Evolutionary conservation across 208 protist species (phyloP).

Genomic region (Acanthamoeba lugdunensis): DNA sequence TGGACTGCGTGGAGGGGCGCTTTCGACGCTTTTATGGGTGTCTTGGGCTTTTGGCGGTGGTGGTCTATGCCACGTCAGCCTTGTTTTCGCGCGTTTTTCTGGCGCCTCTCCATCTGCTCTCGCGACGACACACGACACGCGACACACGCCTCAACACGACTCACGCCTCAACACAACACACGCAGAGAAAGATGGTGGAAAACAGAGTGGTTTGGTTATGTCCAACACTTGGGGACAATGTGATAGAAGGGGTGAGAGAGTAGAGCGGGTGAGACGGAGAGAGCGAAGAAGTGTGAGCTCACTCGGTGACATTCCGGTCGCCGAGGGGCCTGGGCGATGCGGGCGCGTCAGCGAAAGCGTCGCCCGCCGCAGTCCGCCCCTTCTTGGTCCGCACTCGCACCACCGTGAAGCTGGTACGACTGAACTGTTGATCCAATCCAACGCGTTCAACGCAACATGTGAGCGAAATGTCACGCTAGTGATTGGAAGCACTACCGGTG

Average conservation of each 20-base stretch:
- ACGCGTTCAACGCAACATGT: neutral
- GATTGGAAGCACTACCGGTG: neutral
- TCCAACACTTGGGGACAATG: neutral
- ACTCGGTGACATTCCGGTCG: constrained; percentile 10
- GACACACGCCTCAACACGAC: too few relatives aligned
- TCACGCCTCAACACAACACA: too few relatives aligned
- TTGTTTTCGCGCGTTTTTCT: too few relatives aligned
- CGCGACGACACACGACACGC: neutral
- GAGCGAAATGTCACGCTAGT: neutral
- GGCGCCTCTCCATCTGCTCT: neutral
- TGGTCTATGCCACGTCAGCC: too few relatives aligned
- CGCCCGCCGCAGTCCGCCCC: neutral
- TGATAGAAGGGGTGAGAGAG: too few relatives aligned
- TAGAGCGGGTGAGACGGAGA: neutral
- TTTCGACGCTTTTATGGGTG: too few relatives aligned
- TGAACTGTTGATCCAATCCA: neutral
- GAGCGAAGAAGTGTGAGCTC: neutral
- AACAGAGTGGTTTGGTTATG: neutral
- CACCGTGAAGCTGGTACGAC: constrained; percentile 28
- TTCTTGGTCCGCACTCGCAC: constrained; percentile 56
- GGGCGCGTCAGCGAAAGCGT: constrained; percentile 12
- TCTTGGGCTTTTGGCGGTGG: too few relatives aligned
- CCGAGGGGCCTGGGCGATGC: neutral
- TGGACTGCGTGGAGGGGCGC: too few relatives aligned
- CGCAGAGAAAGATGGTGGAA: neutral